Base-by-base conservation (phyloP, 2,329 filamentous ascomycete species). In the Fusarium succisae region DNA sequence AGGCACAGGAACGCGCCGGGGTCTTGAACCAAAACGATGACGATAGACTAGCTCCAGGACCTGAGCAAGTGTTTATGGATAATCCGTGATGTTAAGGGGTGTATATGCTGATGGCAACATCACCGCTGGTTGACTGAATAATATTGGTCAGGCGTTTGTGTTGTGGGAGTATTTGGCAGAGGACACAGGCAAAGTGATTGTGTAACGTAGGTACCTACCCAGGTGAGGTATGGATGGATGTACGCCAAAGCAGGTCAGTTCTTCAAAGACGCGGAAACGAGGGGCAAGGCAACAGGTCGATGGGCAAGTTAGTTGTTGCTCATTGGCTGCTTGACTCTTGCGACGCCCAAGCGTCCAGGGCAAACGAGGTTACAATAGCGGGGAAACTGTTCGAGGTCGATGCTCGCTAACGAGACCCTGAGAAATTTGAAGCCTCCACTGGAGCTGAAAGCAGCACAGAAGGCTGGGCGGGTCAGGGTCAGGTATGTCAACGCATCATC, bases 231-330 rank as follows among this genome's bases (percentile, higher is more conserved):
- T 35, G 50, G 28, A 26, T 37, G 47, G 58, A 74, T 63, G 71
- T 61, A 71, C 47, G 65, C 62, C 69, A 71, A 59, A 53, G 43
- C 38, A 68, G 38, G 63, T 43, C 47, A 57, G 48, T 43, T 56
- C 69, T 45, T 63, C 50, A 35, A 39, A 39, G 39, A 72, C 35
- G 51, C 51, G 63, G 63, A 63, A 77, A 77, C 68, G 76, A 78
- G 76, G 76, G 76, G 76, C 76, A 75, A 67, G 71, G 63, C 51
- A 66, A 55, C 68, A 63, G 65, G 65, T 38, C 11, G 68, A 72
- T 61, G 24, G 50, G 38, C 57, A 37, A 22, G 70, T 43, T 53
- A 43, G 38, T 50, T 61, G 44, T 32, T 69, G 59, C n/a, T 75
- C 57, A 66, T 68, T 66, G 59, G 72, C 48, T 66, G 32, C 10